Percentiles rank a stretch among this genome's conserved stretches.
Conservation (phyloP, 225 moss, liverwort and hornwort genomes). For the Physcomitrium patens region DNA sequence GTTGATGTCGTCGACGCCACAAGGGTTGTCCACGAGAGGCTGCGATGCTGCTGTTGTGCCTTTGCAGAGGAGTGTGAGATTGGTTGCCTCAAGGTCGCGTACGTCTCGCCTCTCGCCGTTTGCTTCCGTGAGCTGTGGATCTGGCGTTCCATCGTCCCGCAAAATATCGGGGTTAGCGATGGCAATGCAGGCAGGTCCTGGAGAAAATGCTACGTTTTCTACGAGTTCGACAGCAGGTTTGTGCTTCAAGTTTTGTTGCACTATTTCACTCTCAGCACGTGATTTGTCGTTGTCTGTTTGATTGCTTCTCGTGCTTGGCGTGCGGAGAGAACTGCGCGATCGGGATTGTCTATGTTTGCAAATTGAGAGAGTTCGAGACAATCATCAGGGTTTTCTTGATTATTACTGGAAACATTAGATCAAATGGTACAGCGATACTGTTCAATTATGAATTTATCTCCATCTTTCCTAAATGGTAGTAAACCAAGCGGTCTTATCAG, state of each 20-base stretch:
- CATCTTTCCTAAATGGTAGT: no score
- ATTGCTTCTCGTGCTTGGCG: no score
- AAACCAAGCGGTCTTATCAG: no score
- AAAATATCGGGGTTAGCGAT: background rate
- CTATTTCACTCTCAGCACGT: background rate
- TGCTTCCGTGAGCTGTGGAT: background rate
- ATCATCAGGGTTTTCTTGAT: no score
- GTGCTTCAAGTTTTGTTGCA: background rate
- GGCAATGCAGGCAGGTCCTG: slow-evolving; percentile 7
- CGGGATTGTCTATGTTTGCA: no score
- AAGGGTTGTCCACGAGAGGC: background rate
- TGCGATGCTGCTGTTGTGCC: background rate
- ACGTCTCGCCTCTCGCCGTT: background rate
- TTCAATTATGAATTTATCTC: no score
- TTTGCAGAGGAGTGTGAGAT: slow-evolving; percentile 8
- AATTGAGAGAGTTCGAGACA: no score
- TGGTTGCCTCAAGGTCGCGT: slow-evolving; percentile 1
- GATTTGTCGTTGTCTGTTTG: background rate
- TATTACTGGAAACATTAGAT: no score
- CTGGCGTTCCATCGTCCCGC: background rate
- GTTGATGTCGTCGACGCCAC: background rate
- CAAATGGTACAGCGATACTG: no score
- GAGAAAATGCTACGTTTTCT: background rate
- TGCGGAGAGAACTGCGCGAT: no score
- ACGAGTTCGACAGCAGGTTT: slow-evolving; percentile 28